Base-by-base conservation (phyloP, 2,329 filamentous ascomycete species). In the Xylaria sp. region DNA sequence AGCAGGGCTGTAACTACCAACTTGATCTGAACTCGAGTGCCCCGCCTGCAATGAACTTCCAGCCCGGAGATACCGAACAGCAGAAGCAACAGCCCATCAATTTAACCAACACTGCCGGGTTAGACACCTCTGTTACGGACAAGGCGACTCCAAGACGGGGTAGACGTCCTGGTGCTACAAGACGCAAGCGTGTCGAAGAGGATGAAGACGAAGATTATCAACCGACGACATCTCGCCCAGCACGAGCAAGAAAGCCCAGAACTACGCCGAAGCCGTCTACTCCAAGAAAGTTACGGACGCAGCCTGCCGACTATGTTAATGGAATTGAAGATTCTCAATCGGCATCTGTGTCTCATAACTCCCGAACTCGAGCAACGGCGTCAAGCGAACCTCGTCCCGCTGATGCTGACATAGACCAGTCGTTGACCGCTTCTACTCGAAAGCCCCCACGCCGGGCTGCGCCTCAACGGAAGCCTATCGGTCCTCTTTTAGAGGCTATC, bases 181-280 rank as follows among this genome's bases (percentile, higher is more conserved):
- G 41, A 30, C 43, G 50, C 13, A 65, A 57, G 50, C 50, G 61
- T 28, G 5, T 3, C 2, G 25, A 30, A 8, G 30, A n/a, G 20
- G 43, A 60, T 1, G 61, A 57, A 1, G 61, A 65, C 6, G 41
- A 61, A 2, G 65, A 61, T 0, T 67, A 57, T 20, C 52, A 15
- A 23, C 65, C 65, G 4, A 32, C 23, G 8, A 41, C 10, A 48
- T 23, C 53, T 20, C 23, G 18, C 10, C 8, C 25, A 34, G 7
- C 60, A 32, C 36, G 30, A 30, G 30, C 13, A 2, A 48, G 18
- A 28, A 56, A 64, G 23, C 13, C 43, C 15, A 39, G 13, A 28
- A 28, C 58, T 30, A 18, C 58, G 25, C 63, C 41, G 50, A 36
- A 28, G 15, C n/a, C 30, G 13, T 18, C 28, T 3, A 39, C 50